Base-by-base conservation (phyloP, 2,329 filamentous ascomycete genomes). In the Cercospora sp. region DNA sequence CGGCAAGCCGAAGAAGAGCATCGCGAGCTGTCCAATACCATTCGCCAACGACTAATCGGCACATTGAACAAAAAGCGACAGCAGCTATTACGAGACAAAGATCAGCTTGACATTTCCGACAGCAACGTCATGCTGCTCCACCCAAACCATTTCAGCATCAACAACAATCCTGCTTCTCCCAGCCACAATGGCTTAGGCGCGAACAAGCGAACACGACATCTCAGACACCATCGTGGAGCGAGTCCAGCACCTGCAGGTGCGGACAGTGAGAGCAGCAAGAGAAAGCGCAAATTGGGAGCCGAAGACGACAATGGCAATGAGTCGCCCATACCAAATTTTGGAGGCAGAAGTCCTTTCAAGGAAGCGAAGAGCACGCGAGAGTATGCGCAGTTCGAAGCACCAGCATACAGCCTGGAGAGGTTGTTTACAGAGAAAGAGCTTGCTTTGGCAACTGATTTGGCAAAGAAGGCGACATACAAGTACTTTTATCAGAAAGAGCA, bases 391-490 rank as follows among this genome's bases (percentile, higher is more conserved):
- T 86, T 86, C 72, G 84, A 86, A 69, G 84, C 86, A 7, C 82
- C 87, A 1, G 81, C 84, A 4, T 89, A 88, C 78, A 88, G 86
- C 7, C 84, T 90, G 66, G 84, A 89, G 65, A 84, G 85, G n/a
- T 81, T 90, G 16, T 90, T 90, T 75, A 90, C 87, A 3, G 88
- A 90, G 69, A 90, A 89, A 79, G 88, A 90, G 77, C 83, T 90
- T 63, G 84, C 84, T 62, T 81, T 87, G 76, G 86, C 87, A 65
- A 87, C 87, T 68, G 88, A 88, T 72, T 83, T 85, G 57, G 88
- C 88, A 3, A 86, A 87, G 61, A 81, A 86, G 31, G 87, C 87
- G 5, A 85, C 88, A 0, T 83, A 85, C 45, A 78, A 84, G 68
- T 84, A 84, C 78, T 88, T 90, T 77, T 83, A 86, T 65, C 86